A percentile compares a stretch with the other conserved stretches of the same genome.
phyloP scores from a whole-genome alignment of 1,284 basidiomycete genomes.

The Sanghuangporus weigelae region DNA sequence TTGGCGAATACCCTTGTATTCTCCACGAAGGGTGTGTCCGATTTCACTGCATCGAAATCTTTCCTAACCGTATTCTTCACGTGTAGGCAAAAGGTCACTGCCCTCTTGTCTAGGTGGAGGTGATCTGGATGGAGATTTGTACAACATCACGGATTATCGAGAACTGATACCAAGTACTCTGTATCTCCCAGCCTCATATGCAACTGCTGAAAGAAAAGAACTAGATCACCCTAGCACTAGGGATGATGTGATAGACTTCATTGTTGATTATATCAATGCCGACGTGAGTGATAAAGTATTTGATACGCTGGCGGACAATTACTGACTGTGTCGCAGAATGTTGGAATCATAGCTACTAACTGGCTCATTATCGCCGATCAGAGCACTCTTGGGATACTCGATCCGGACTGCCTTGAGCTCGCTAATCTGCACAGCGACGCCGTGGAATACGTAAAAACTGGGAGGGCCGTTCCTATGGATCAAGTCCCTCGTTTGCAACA shows the following conservation, averaged over 20 bases:
- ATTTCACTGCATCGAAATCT: not conserved
- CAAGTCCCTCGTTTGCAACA: constrained; percentile 47
- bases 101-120: constrained; percentile 61
- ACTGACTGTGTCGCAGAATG: constrained; percentile 30
- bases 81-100: constrained; percentile 51
- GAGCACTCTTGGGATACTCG: constrained; percentile 46
- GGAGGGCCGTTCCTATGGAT: constrained; percentile 53
- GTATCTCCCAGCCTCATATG: constrained; percentile 48
- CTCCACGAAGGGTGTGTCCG: constrained; percentile 20
- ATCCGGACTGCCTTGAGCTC: constrained; percentile 55
- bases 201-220: constrained; percentile 26
- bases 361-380: constrained; percentile 71
- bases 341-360: constrained; percentile 57
- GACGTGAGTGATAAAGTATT: constrained; percentile 59
- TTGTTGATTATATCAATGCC: constrained; percentile 79
- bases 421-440: constrained; percentile 62
- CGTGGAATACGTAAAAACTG: constrained; percentile 72
- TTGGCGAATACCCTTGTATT: constrained; percentile 45
- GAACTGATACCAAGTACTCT: constrained; percentile 21
- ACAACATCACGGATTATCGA: constrained; percentile 40
- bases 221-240: constrained; percentile 48
- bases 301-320: constrained; percentile 23
- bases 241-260: constrained; percentile 74
- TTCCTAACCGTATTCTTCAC: not conserved
- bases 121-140: constrained; percentile 57